Conservation (phyloP, 2,329 filamentous ascomycete species). For the Fusarium pilosicola region DNA sequence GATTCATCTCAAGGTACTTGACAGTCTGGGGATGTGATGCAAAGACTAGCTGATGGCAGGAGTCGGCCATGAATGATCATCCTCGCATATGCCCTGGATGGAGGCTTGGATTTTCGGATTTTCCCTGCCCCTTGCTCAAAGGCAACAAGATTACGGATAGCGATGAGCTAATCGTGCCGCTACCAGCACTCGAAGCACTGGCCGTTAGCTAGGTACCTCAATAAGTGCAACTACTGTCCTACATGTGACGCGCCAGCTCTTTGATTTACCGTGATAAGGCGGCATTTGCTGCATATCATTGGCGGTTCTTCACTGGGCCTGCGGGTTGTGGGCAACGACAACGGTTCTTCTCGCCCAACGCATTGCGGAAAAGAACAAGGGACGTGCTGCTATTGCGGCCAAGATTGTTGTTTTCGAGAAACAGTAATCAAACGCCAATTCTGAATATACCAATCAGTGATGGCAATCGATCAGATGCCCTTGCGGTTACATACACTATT, state of each 20-base stretch:
- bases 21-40: constrained; percentile 17
- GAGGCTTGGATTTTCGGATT: constrained; percentile 18
- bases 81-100: background rate
- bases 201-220: background rate
- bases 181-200: constrained; percentile 17
- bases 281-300: constrained; percentile 22
- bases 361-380: constrained; percentile 15
- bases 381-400: constrained; percentile 8
- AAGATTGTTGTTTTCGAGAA: constrained; percentile 15
- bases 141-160: constrained; percentile 1
- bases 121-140: constrained; percentile 4
- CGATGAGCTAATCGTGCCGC: constrained; percentile 22
- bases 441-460: constrained; percentile 26
- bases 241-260: constrained; percentile 17
- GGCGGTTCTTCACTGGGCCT: constrained; percentile 18
- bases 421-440: constrained; percentile 30
- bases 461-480: background rate
- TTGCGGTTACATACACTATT: constrained; percentile 16
- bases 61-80: constrained; percentile 1
- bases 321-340: constrained; percentile 22
- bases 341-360: constrained; percentile 32
- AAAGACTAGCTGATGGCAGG: constrained; percentile 9
- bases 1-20: constrained; percentile 1
- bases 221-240: constrained; percentile 4
- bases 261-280: constrained; percentile 14